A percentile compares a stretch with the other conserved stretches of the same genome.
Conservation (phyloP, 1,284 basidiomycete genomes). For the Lentinula novae-zelandiae region DNA sequence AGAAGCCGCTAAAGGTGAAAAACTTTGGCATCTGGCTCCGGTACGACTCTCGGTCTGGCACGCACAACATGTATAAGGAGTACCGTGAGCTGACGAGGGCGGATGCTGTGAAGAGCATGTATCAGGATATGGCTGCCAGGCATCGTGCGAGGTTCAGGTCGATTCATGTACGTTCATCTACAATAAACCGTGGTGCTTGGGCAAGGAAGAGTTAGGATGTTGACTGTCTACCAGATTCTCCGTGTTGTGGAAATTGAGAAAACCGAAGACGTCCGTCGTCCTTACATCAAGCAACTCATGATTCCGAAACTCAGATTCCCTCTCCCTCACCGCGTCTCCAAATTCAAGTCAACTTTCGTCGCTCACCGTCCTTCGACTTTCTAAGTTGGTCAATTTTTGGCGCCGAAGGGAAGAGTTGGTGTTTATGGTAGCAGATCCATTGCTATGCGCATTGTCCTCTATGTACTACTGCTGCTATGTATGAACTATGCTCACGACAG, state of each 20-base stretch:
- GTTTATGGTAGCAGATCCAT: too few species aligned
- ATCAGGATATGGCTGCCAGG: constrained; percentile 99
- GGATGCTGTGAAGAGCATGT: constrained; percentile 94
- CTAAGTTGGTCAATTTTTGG: constrained; percentile 24
- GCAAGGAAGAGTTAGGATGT: too few species aligned
- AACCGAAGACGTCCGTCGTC: constrained; percentile 86
- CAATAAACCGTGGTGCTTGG: too few species aligned
- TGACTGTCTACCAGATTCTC: constrained; percentile 61
- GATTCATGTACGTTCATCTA: constrained; percentile 70
- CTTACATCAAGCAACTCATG: constrained; percentile 97
- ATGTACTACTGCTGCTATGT: too few species aligned
- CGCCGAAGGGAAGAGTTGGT: background rate
- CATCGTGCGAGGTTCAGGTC: constrained; percentile 85
- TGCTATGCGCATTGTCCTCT: background rate
- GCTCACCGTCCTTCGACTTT: constrained; percentile 73
- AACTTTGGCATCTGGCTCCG: constrained; percentile 99
- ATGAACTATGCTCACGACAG: too few species aligned
- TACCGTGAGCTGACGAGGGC: constrained; percentile 95
- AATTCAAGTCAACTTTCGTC: constrained; percentile 70
- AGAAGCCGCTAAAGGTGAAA: constrained; percentile 97
- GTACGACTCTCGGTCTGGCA: constrained; percentile 97
- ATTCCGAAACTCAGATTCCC: constrained; percentile 94
- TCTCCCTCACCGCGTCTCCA: constrained; percentile 86
- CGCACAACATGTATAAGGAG: constrained; percentile 98
- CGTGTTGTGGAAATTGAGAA: constrained; percentile 94